Conservation (phyloP, 148 eudicot genomes). For the Cornus kousa region DNA sequence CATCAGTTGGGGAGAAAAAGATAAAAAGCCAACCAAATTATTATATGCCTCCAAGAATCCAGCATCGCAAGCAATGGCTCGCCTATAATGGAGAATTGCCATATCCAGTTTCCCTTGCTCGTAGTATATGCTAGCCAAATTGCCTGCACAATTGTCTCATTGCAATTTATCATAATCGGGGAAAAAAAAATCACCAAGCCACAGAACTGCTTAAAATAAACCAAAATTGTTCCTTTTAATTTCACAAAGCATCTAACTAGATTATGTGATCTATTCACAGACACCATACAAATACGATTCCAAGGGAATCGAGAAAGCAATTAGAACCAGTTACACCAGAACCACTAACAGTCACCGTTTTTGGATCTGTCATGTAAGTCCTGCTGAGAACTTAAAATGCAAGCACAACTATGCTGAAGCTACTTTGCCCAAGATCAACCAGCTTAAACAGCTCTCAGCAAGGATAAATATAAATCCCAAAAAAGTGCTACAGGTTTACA, state of each 20-base stretch:
- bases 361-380: neutral
- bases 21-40: slow-evolving; percentile 60
- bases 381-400: neutral
- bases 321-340: neutral
- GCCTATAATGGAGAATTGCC: slow-evolving; percentile 77
- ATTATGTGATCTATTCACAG: neutral
- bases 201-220: neutral
- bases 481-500: neutral
- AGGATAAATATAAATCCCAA: neutral
- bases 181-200: neutral
- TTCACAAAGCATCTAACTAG: neutral
- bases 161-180: neutral
- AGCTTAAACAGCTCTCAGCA: neutral
- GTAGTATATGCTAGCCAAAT: slow-evolving; percentile 72
- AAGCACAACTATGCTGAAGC: neutral
- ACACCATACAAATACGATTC: neutral
- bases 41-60: slow-evolving; percentile 92
- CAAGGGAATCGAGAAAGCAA: neutral
- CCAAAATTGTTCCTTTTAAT: neutral
- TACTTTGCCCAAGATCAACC: neutral
- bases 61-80: slow-evolving; percentile 78
- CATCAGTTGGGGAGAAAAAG: neutral
- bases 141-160: slow-evolving; percentile 46
- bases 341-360: neutral
- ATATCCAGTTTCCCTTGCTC: slow-evolving; percentile 92